Base-by-base conservation (phyloP, 1,284 basidiomycete species). In the Uromyces viciae-fabae region DNA sequence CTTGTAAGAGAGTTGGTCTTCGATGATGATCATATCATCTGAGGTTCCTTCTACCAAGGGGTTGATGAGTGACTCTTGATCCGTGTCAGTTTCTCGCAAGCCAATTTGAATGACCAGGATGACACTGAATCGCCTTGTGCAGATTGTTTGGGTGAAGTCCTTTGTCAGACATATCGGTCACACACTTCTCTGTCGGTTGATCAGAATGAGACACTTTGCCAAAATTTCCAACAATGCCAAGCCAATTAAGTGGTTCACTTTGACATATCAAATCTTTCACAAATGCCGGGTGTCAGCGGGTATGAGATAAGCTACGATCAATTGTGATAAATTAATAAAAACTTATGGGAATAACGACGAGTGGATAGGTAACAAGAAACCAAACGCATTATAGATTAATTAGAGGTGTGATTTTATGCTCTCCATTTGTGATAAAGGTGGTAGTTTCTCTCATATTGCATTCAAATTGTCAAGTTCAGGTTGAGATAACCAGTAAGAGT, bases 161-260 rank as follows among this genome's bases (percentile, higher is more conserved):
- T 46, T 46, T 66, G 22, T 72, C 79, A 74, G 15, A 81, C 72
- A 33, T 75, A 81, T 74, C 49, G 71, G 56, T 74, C 60, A 36
- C 46, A 66, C 25, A 81, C 42, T 7, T 81, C 43, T 40, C 64
- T 68, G 60, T 38, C 17, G 56, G n/a, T 17, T 43, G 46, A 75
- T 56, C 64, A 4, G 62, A 75, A 38, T 42, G 36, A 40, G 79
- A 58, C 15, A 15, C 79, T 72, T 42, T 66, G 72, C 79, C 79
- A 81, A 69, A 64, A 75, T 25, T 43, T 66, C 79, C 71, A 81
- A 40, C 79, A 81, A 42, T 72, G 31, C 79, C 79, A 81, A 68
- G 79, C 79, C 28, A 81, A 62, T 60, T 75, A 60, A 52, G 71
- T 71, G 42, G 60, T 68, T n/a, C n/a, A 28, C 79, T 72, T 68